These are phyloP conservation scores for Davidsoniella eucalypti DNA, from an alignment of 2,329 filamentous ascomycete genomes.

Conservation along the genomic window DNA sequence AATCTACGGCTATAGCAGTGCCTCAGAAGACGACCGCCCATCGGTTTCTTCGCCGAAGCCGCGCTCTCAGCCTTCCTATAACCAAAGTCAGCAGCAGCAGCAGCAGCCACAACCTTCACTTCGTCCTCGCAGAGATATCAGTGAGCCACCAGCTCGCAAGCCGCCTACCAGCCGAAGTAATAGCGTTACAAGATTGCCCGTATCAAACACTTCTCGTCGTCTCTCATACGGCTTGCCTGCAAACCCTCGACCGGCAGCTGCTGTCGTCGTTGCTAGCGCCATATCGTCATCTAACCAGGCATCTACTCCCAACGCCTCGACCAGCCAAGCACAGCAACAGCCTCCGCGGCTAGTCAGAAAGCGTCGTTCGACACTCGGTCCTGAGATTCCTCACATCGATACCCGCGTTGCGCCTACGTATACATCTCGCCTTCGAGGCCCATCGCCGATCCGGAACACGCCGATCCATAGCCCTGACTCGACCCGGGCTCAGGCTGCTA, in stretches of 20 bases:
- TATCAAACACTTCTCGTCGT: background rate
- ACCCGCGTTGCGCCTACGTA: constrained; percentile 2
- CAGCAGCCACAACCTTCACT: background rate
- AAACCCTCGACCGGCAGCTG: constrained; percentile 1
- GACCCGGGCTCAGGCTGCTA: background rate
- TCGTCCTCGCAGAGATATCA: background rate
- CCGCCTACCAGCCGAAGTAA: background rate
- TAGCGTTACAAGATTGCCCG: background rate
- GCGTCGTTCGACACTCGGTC: constrained; percentile 2
- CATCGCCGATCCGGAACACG: background rate
- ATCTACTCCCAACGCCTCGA: background rate
- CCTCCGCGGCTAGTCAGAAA: background rate
- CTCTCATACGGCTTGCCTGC: constrained; percentile 7
- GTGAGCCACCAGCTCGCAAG: background rate
- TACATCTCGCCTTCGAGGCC: background rate
- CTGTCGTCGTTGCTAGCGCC: background rate
- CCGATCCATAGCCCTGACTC: no score
- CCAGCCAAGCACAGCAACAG: constrained; percentile 1
- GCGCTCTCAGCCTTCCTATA: background rate
- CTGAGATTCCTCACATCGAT: constrained; percentile 5
- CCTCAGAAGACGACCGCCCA: background rate
- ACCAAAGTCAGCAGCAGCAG: background rate
- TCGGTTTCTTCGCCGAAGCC: no score
- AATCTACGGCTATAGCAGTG: constrained; percentile 2
- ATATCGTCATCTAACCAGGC: no score